Conservation (phyloP, 208 protist genomes). For the Acanthamoeba royreba region DNA sequence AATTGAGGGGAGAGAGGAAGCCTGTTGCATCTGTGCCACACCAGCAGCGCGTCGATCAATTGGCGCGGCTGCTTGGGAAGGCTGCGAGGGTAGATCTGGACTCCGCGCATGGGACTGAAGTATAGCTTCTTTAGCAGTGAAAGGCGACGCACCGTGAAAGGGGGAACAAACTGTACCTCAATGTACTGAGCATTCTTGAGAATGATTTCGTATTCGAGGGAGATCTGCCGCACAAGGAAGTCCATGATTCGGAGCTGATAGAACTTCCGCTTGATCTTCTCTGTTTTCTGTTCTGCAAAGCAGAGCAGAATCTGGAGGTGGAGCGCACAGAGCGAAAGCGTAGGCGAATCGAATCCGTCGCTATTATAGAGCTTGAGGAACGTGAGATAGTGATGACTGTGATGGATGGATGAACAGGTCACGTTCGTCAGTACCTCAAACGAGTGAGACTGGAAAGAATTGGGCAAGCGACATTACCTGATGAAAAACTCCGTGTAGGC, state of each 20-base stretch:
- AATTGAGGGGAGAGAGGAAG: no score
- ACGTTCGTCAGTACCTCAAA: no score
- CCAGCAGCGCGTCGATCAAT: neutral
- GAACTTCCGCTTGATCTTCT: conserved; percentile 51
- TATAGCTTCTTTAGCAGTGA: no score
- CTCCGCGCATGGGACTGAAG: conserved; percentile 22
- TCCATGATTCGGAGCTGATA: conserved; percentile 41
- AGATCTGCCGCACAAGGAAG: conserved; percentile 30
- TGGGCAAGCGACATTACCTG: no score
- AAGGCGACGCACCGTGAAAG: neutral
- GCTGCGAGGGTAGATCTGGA: neutral
- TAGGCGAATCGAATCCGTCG: conserved; percentile 3
- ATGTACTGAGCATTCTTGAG: conserved; percentile 49
- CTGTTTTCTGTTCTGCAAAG: conserved; percentile 37
- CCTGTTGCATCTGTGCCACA: neutral
- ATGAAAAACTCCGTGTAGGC: conserved; percentile 36
- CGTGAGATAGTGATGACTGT: conserved; percentile 32
- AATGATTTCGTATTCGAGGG: conserved; percentile 46
- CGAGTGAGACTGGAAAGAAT: no score
- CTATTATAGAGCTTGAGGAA: conserved; percentile 50
- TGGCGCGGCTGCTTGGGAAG: neutral
- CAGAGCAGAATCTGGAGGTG: conserved; percentile 7
- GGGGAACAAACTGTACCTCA: no score
- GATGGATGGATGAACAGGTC: no score
- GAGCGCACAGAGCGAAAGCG: conserved; percentile 1